Percentiles rank a stretch among this genome's conserved stretches.
phyloP scores from a whole-genome alignment of 441 rosid species.

The Erodium trifolium region DNA sequence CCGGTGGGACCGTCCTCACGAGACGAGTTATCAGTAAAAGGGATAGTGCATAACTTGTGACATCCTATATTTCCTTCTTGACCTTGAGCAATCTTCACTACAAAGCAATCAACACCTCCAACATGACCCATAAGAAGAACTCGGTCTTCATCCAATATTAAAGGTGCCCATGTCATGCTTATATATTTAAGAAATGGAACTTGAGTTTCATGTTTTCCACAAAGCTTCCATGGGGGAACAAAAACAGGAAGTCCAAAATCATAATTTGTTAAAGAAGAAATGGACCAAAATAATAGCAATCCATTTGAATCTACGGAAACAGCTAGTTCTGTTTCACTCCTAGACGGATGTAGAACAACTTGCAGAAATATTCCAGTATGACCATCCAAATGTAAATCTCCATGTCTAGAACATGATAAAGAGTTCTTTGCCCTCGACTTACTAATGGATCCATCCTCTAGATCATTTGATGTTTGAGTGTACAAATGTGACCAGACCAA shows the following conservation, averaged over 20 bases:
- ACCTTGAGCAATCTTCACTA: conserved; percentile 40
- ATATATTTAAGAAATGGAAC: conserved; percentile 44
- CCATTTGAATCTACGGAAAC: conserved; percentile 84
- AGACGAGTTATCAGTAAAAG: conserved; percentile 38
- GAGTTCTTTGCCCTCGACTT: conserved; percentile 25
- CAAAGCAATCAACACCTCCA: conserved; percentile 78
- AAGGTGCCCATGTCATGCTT: conserved; percentile 82
- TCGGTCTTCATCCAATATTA: conserved; percentile 43
- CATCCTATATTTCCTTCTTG: conserved; percentile 30
- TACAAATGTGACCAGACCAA: conserved; percentile 49
- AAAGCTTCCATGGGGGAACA: conserved; percentile 52
- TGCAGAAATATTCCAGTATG: conserved; percentile 61
- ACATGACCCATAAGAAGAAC: conserved; percentile 66
- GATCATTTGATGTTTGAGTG: conserved; percentile 27
- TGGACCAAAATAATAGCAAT: conserved; percentile 61
- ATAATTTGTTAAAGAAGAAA: conserved; percentile 36
- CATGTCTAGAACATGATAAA: conserved; percentile 29
- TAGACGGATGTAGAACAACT: conserved; percentile 56
- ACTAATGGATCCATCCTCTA: conserved; percentile 32
- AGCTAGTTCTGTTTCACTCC: conserved; percentile 45
- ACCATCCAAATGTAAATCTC: conserved; percentile 46
- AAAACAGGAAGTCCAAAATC: conserved; percentile 39
- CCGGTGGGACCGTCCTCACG: conserved; percentile 48
- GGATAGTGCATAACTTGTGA: conserved; percentile 62
- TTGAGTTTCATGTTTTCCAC: conserved; percentile 46